Evolutionary conservation across 306 rosid species (phyloP).

Genomic region (Pterocarpus santalinus): DNA sequence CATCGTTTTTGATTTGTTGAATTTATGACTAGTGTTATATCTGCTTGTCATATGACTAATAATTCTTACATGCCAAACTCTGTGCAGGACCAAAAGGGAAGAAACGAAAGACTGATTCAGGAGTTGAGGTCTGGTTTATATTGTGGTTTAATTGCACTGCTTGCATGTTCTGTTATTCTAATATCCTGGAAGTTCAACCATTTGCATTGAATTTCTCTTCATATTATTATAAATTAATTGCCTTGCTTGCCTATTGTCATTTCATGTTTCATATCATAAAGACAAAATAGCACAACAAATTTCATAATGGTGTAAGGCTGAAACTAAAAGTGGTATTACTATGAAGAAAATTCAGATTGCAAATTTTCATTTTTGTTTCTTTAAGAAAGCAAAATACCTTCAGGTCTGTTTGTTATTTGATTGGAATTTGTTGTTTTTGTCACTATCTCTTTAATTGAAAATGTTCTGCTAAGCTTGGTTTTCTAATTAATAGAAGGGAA

Average conservation of each 20-base stretch:
- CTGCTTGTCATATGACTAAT: conserved; percentile 30
- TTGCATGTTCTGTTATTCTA: conserved; percentile 12
- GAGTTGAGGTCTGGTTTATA: conserved; percentile 73
- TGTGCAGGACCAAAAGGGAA: conserved; percentile 82
- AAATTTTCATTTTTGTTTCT: conserved; percentile 18
- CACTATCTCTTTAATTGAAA: conserved; percentile 12
- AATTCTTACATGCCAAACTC: conserved; percentile 41
- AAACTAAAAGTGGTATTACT: conserved; percentile 9
- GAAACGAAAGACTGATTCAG: conserved; percentile 81
- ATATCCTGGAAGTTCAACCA: conserved; percentile 7
- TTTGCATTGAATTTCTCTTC: conserved; percentile 19
- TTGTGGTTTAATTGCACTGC: conserved; percentile 36
- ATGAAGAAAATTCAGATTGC: conserved; percentile 32
- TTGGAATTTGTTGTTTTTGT: conserved; percentile 18
- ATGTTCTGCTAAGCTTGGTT: conserved; percentile 48
- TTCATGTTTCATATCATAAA: conserved; percentile 31
- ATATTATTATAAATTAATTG: conserved; percentile 1
- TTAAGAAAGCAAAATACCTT: conserved; percentile 12
- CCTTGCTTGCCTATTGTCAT: conserved; percentile 25
- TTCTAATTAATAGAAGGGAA: conserved; percentile 72
- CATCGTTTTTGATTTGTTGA: conserved; percentile 34
- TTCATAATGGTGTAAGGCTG: conserved; percentile 12
- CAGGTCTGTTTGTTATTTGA: conserved; percentile 26
- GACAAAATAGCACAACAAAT: conserved; percentile 11
- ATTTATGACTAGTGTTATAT: neutral